Percentiles rank a stretch among this genome's conserved stretches.
phyloP scores from a whole-genome alignment of 306 rosid species.

The Pterocarpus santalinus region DNA sequence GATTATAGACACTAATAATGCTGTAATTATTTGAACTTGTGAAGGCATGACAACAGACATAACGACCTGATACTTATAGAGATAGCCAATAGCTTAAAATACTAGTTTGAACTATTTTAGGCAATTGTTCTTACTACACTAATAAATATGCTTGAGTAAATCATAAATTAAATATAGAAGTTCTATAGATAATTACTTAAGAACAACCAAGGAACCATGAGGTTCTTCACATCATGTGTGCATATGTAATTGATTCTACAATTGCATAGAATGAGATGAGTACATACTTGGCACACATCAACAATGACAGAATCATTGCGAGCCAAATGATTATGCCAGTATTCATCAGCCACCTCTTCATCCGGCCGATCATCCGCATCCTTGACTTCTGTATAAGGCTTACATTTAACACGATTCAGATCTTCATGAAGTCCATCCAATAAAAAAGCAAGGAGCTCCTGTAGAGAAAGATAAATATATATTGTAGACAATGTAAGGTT shows the following conservation, averaged over 20 bases:
- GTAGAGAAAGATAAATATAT: conserved; percentile 35
- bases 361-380: conserved; percentile 86
- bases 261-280: conserved; percentile 43
- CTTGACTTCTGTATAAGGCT: conserved; percentile 94
- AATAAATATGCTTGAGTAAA: conserved; percentile 32
- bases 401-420: conserved; percentile 95
- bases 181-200: conserved; percentile 12
- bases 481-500: conserved; percentile 39
- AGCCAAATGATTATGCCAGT: conserved; percentile 96
- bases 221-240: conserved; percentile 22
- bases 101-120: conserved; percentile 14
- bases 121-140: conserved; percentile 27
- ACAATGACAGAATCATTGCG: conserved; percentile 97
- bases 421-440: conserved; percentile 99
- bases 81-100: too few species aligned
- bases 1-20: too few species aligned
- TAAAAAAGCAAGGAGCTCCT: conserved; percentile 98
- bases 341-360: conserved; percentile 93
- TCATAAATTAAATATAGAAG: conserved; percentile 28
- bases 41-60: too few species aligned
- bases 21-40: too few species aligned
- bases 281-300: conserved; percentile 94
- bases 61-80: too few species aligned
- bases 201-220: conserved; percentile 29
- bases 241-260: conserved; percentile 8